phyloP scores from a whole-genome alignment of 176 grass and related monocot species.

The Oryza rufipogon region DNA sequence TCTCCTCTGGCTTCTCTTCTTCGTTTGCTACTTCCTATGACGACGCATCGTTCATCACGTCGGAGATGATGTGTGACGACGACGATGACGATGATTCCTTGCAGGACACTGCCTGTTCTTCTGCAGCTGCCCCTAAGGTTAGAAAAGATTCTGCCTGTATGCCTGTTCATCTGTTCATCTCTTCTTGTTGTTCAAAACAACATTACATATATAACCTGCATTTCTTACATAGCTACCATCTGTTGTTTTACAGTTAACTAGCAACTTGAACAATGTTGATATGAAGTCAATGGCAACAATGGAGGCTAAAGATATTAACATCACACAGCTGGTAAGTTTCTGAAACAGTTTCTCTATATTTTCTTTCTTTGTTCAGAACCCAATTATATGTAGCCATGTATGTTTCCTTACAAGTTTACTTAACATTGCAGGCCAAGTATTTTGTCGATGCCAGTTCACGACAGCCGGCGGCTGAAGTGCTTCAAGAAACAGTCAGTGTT shows the following conservation, averaged over 20 bases:
- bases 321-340: conserved; percentile 32
- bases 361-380: conserved; percentile 5
- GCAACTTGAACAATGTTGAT: conserved; percentile 33
- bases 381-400: neutral
- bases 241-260: conserved; percentile 32
- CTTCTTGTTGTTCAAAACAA: neutral
- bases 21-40: conserved; percentile 36
- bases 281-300: conserved; percentile 33
- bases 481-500: conserved; percentile 35
- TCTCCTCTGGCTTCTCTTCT: conserved; percentile 51
- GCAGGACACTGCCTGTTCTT: conserved; percentile 71
- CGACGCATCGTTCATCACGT: conserved; percentile 46
- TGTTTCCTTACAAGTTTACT: conserved; percentile 25
- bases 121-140: conserved; percentile 54
- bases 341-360: neutral
- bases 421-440: conserved; percentile 51
- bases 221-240: conserved; percentile 15
- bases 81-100: conserved; percentile 47
- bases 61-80: conserved; percentile 45
- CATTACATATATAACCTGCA: neutral
- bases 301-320: conserved; percentile 42
- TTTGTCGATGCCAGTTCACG: conserved; percentile 22
- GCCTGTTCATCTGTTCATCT: too few relatives aligned
- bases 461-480: conserved; percentile 23
- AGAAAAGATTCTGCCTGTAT: neutral